A percentile compares a stretch with the other conserved stretches of the same genome.
Conservation (phyloP, 202 grass and related monocot species). For the Schoenoplectus triqueter region DNA sequence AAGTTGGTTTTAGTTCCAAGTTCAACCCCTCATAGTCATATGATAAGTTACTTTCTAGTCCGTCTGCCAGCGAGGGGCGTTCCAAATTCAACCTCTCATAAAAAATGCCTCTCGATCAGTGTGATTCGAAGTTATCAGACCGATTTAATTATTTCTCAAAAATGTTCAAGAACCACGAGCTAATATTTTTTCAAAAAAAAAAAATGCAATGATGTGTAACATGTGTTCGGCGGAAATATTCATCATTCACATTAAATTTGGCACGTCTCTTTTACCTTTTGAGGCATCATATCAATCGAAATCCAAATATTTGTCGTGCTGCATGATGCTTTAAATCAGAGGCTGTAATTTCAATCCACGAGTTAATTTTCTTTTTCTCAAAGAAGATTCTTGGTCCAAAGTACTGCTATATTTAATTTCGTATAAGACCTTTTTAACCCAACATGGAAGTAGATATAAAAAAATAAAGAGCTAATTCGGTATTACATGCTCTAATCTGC, state of each 20-base stretch:
- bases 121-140: too few relatives aligned
- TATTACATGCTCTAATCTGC: neutral
- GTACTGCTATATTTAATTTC: conserved; percentile 17
- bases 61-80: too few relatives aligned
- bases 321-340: neutral
- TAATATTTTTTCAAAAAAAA: too few relatives aligned
- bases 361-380: neutral
- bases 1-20: too few relatives aligned
- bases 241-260: neutral
- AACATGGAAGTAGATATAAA: conserved; percentile 11
- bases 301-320: conserved; percentile 17
- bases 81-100: too few relatives aligned
- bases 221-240: too few relatives aligned
- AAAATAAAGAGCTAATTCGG: conserved; percentile 18
- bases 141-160: too few relatives aligned
- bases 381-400: conserved; percentile 23
- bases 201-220: too few relatives aligned
- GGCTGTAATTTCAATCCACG: neutral
- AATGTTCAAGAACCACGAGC: too few relatives aligned
- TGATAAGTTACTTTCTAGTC: too few relatives aligned
- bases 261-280: neutral
- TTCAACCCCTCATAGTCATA: too few relatives aligned
- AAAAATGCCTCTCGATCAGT: too few relatives aligned
- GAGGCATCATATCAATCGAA: neutral
- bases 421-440: neutral